A percentile compares a stretch with the other conserved stretches of the same genome.
Evolutionary conservation across 306 rosid genomes (phyloP).

Genomic region (Begonia fuchsioides): DNA sequence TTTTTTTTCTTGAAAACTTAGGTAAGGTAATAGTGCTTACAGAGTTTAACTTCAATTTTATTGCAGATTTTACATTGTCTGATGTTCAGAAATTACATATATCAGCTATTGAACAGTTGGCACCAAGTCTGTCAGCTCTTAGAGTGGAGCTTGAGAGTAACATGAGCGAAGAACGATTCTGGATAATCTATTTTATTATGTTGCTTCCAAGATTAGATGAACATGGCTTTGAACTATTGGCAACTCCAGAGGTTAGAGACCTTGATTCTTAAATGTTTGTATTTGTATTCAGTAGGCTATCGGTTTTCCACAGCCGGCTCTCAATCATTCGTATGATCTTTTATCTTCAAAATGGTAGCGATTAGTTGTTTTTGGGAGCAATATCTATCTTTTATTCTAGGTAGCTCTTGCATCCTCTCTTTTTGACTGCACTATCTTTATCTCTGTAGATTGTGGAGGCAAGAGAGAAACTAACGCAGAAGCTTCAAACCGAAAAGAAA

Average conservation of each 20-base stretch:
- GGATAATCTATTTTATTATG: conserved; percentile 79
- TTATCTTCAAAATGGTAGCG: too few relatives aligned
- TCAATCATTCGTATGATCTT: too few relatives aligned
- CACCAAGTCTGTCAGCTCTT: conserved; percentile 48
- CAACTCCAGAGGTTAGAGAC: conserved; percentile 52
- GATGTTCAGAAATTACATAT: conserved; percentile 59
- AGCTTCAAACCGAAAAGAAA: conserved; percentile 35
- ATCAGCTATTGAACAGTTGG: conserved; percentile 41
- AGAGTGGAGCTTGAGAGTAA: conserved; percentile 41
- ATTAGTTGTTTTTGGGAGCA: too few relatives aligned
- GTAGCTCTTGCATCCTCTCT: too few relatives aligned
- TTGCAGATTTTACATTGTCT: conserved; percentile 66
- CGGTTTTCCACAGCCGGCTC: too few relatives aligned
- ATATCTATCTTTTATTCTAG: too few relatives aligned
- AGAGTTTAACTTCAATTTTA: conserved; percentile 2
- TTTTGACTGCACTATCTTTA: too few relatives aligned
- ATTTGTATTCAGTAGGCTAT: too few relatives aligned
- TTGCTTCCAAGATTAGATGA: conserved; percentile 59
- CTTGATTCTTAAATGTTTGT: too few relatives aligned
- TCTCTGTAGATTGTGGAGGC: conserved; percentile 56
- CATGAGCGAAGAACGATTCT: conserved; percentile 62
- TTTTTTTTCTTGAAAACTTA: too few relatives aligned
- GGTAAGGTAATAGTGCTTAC: too few relatives aligned
- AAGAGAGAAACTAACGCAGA: conserved; percentile 42
- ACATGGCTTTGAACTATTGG: conserved; percentile 45